These are phyloP conservation scores for Chaetomiaceae sp. DNA, from an alignment of 2,329 filamentous ascomycete species.

Conservation along the genomic window DNA sequence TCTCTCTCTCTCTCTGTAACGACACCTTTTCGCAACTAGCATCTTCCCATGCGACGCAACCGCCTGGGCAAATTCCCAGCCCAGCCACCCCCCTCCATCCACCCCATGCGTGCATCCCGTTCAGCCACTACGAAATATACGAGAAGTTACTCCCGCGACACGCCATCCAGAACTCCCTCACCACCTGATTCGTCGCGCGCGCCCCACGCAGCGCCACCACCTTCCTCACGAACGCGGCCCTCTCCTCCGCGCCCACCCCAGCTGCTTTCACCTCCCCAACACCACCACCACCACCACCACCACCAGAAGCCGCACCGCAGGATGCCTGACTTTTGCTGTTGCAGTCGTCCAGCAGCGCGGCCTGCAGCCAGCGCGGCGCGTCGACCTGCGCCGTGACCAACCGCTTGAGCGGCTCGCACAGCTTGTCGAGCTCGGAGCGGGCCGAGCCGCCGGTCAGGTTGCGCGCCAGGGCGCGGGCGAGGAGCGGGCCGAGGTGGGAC, in stretches of 20 bases:
- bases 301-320: not conserved
- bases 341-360: constrained; percentile 40
- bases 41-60: no score
- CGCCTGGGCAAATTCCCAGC: no score
- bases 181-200: constrained; percentile 57
- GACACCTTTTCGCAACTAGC: no score
- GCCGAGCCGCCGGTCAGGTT: constrained; percentile 64
- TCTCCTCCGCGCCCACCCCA: constrained; percentile 54
- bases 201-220: constrained; percentile 60
- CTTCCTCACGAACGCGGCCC: constrained; percentile 59
- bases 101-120: not conserved
- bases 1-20: no score
- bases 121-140: constrained; percentile 46
- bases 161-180: constrained; percentile 67
- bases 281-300: not conserved
- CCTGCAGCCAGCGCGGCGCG: constrained; percentile 57
- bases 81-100: not conserved
- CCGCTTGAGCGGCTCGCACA: constrained; percentile 66
- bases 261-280: constrained; percentile 44
- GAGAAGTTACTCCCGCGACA: constrained; percentile 57
- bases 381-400: constrained; percentile 51
- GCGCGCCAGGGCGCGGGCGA: constrained; percentile 54
- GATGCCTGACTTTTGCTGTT: constrained; percentile 26
- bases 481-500: constrained; percentile 52
- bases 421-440: constrained; percentile 64